Evolutionary conservation across 176 grass and related monocot genomes (phyloP), one percentile per base, ranked within the genome.

Genomic region (Zea luxurians): DNA sequence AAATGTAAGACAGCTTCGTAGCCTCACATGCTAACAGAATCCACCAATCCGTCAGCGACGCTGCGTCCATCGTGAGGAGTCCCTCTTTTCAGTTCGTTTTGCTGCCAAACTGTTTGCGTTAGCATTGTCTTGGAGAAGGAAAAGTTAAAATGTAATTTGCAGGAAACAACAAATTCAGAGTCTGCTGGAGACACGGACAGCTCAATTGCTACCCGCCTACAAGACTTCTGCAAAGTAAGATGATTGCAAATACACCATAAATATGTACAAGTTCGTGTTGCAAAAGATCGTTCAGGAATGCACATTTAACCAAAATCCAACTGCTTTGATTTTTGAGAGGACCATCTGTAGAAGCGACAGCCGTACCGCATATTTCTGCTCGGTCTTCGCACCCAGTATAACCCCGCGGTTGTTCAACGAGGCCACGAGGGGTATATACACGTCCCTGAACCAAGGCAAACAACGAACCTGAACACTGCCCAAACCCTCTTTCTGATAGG

Each of bases 271-370:
- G 43, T 78, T 48, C 7, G 37, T 54, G 34, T 75, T 43, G 12
- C 66, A 78, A 63, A 63, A 64, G 66, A 71, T 41, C 44, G 57
- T 66, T 64, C 6, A 47, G 5, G 10, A 64, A 18, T 18, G 20
- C 59, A 58, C 55, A 20, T 64, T 78, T 27, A 34, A 85, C 68
- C 83, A 65, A 65, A 68, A 57, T 45, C 7, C 10, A 78, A 73
- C 15, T 46, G 48, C 17, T 50, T 50, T 53, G 36, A 34, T 73
- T 62, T 50, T 2, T 16, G 10, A 47, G 15, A n/a, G 38, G 21
- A 48, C 5, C 27, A 27, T 11, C 0, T 2, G 9, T 60, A 21
- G 59, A 61, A 61, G 37, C 20, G 5, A 37, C 48, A 74, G 37
- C 18, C 13, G 18, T 18, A 70, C 3, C 16, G 34, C 16, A 13